Evolutionary conservation across 176 grass and related monocot species (phyloP).

Genomic region (Carex pumila): DNA sequence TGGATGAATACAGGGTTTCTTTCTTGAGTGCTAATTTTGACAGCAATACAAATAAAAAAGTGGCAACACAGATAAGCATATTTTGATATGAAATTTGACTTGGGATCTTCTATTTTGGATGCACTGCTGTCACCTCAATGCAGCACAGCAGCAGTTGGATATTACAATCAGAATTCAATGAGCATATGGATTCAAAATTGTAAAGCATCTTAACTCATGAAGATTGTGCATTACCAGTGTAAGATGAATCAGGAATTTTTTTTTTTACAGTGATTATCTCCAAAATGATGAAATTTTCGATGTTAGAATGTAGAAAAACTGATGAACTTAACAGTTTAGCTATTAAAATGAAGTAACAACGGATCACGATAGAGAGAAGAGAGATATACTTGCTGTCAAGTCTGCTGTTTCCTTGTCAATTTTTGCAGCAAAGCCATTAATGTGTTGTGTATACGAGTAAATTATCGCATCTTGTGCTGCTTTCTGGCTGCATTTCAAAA

Average conservation of each 20-base stretch:
- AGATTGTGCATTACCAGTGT: not conserved
- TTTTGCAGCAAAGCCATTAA: constrained; percentile 76
- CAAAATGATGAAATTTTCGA: not conserved
- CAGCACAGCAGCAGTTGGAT: not conserved
- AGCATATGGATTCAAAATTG: not conserved
- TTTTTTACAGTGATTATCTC: not conserved
- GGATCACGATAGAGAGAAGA: not conserved
- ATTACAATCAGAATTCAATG: not conserved
- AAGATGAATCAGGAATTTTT: not conserved
- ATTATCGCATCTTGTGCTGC: constrained; percentile 47
- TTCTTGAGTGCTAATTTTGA: too few relatives aligned
- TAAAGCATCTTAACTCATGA: not conserved
- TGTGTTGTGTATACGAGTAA: constrained; percentile 72
- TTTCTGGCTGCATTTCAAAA: constrained; percentile 27
- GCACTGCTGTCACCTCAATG: not conserved
- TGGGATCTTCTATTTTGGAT: not conserved
- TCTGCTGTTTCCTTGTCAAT: constrained; percentile 40
- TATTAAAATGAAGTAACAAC: not conserved
- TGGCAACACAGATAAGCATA: not conserved
- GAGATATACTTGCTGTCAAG: constrained; percentile 30
- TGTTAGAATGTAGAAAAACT: not conserved
- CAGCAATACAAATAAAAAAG: not conserved
- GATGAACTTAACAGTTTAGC: not conserved
- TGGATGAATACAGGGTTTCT: too few relatives aligned
- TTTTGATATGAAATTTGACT: not conserved